Conservation (phyloP, 2,329 filamentous ascomycete genomes). For the Neonectria ditissima region DNA sequence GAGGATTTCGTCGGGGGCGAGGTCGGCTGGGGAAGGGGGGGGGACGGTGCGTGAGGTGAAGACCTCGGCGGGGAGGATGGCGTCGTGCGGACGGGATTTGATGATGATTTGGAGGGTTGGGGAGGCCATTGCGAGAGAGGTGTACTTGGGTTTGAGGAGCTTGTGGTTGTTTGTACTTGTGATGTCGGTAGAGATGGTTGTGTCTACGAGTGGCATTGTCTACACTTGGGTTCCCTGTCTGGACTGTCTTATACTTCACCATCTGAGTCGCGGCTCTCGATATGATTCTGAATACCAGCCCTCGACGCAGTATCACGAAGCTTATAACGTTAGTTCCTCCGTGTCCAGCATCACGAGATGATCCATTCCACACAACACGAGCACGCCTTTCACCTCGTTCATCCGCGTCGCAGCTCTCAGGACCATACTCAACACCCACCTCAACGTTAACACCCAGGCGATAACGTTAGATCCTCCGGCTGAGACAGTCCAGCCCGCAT, state of each 20-base stretch:
- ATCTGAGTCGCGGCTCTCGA: neutral
- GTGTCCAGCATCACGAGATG: neutral
- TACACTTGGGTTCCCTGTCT: neutral
- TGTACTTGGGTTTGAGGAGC: neutral
- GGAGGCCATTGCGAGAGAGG: conserved; percentile 16
- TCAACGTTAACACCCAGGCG: neutral
- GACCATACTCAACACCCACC: neutral
- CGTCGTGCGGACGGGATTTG: conserved; percentile 65
- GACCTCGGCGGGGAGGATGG: conserved; percentile 70
- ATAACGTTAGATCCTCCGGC: neutral
- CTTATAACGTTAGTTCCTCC: neutral
- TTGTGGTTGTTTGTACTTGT: neutral
- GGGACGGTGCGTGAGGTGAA: conserved; percentile 64
- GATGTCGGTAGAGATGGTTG: neutral
- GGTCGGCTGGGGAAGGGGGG: conserved; percentile 57
- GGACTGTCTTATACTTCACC: neutral
- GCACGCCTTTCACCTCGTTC: neutral
- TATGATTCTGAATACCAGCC: neutral
- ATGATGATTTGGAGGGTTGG: conserved; percentile 57
- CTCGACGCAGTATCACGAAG: neutral
- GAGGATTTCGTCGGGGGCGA: conserved; percentile 73
- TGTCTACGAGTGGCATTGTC: neutral
- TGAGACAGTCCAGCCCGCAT: too few species aligned
- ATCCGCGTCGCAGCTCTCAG: neutral
- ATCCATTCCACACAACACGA: neutral